phyloP scores from a whole-genome alignment of 306 rosid genomes.

The Lathyrus aphaca region DNA sequence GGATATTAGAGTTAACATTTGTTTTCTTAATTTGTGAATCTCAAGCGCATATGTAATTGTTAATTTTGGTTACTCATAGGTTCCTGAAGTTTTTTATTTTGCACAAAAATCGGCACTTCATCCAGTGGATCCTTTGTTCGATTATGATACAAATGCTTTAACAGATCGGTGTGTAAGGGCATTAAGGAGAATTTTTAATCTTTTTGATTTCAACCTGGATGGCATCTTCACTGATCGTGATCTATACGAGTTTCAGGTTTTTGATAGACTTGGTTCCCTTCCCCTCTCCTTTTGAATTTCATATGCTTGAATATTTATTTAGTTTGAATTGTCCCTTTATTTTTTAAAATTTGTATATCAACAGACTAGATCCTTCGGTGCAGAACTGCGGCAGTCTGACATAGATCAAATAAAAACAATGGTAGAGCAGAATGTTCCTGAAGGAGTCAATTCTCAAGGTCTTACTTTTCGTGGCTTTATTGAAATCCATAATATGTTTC shows the following conservation, averaged over 20 bases:
- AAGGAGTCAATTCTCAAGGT: slow-evolving; percentile 76
- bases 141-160: slow-evolving; percentile 67
- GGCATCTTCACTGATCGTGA: slow-evolving; percentile 78
- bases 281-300: neutral
- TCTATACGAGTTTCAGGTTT: slow-evolving; percentile 88
- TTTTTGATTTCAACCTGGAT: slow-evolving; percentile 83
- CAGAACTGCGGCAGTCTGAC: slow-evolving; percentile 70
- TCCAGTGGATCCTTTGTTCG: slow-evolving; percentile 83
- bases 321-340: slow-evolving; percentile 15
- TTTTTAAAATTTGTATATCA: slow-evolving; percentile 25
- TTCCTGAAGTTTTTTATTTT: slow-evolving; percentile 85
- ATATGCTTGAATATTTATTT: slow-evolving; percentile 21
- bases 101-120: slow-evolving; percentile 89
- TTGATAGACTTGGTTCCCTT: slow-evolving; percentile 19
- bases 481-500: slow-evolving; percentile 70
- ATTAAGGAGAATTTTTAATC: slow-evolving; percentile 76
- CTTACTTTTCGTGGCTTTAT: slow-evolving; percentile 78
- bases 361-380: slow-evolving; percentile 78
- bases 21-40: slow-evolving; percentile 34
- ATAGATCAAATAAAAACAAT: slow-evolving; percentile 61
- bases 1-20: slow-evolving; percentile 19
- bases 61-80: slow-evolving; percentile 52
- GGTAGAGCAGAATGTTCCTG: slow-evolving; percentile 67
- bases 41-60: slow-evolving; percentile 29
- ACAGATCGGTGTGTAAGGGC: slow-evolving; percentile 76